Evolutionary conservation across 441 rosid genomes (phyloP), one percentile per base, ranked within the genome.

Genomic region (Aleurites moluccanus): DNA sequence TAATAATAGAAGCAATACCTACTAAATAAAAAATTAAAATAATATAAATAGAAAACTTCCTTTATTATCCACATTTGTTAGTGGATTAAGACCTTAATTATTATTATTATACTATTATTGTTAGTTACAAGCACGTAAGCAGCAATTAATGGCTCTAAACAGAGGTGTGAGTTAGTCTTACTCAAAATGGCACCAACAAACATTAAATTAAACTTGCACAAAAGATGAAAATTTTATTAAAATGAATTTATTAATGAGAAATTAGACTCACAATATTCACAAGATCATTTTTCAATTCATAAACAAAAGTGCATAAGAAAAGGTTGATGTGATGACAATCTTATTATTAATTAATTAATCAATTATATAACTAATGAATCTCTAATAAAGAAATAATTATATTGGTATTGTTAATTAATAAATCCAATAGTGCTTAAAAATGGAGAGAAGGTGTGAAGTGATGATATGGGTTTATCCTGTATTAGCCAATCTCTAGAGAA

Each of bases 31-130:
- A 73, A 68, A 59, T 28, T 10, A 35, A 70, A 35, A 8, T 20
- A 35, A 35, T 10, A 38, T n/a, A n/a, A 64, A 28, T n/a, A n/a
- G n/a, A n/a, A n/a, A n/a, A n/a, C n/a, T n/a, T n/a, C n/a, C n/a
- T n/a, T n/a, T n/a, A n/a, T 81, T 55, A 72, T 81, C 82, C 75
- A 84, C 80, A 53, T 70, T 57, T 79, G 70, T 33, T 76, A 83
- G 84, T 83, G 89, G 86, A 78, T 60, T 52, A 66, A 71, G 82
- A 69, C 70, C 81, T 75, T 77, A 69, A n/a, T n/a, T n/a, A n/a
- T n/a, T n/a, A n/a, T n/a, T n/a, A n/a, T n/a, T n/a, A n/a, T n/a
- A n/a, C n/a, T n/a, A n/a, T 70, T 35, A 45, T 2, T 55, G 56
- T 44, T 60, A 55, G 42, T 77, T 66, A 55, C 63, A 77, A 79